Evolutionary conservation across 2,329 filamentous ascomycete genomes (phyloP).

Genomic region (Ustilaginoidea virens): DNA sequence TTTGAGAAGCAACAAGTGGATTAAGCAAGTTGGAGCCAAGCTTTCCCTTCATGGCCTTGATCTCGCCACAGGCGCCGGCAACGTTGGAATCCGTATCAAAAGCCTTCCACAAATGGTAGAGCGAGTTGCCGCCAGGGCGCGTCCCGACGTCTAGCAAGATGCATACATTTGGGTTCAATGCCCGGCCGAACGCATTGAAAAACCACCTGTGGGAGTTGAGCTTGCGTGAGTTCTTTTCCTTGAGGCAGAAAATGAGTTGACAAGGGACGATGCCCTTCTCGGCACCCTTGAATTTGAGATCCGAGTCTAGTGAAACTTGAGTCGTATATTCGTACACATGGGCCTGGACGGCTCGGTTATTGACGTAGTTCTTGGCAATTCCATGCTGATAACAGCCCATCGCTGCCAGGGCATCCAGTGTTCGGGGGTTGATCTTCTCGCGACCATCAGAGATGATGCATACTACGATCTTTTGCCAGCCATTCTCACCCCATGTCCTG

Average conservation of each 20-base stretch:
- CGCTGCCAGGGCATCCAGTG: constrained; percentile 83
- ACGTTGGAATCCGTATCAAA: constrained; percentile 98
- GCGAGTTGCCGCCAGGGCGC: constrained; percentile 68
- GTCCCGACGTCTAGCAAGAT: constrained; percentile 95
- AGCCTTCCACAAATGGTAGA: constrained; percentile 98
- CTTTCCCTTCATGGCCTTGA: constrained; percentile 90
- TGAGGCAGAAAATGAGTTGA: constrained; percentile 96
- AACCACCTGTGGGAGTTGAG: constrained; percentile 98
- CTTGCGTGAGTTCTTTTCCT: constrained; percentile 96
- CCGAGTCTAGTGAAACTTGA: constrained; percentile 87
- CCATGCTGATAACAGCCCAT: constrained; percentile 98
- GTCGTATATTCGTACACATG: constrained; percentile 99
- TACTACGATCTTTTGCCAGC: constrained; percentile 98
- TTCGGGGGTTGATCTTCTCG: constrained; percentile 77
- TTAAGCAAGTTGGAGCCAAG: constrained; percentile 74
- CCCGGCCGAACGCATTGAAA: constrained; percentile 92
- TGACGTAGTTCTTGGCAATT: constrained; percentile 97
- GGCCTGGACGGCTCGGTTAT: constrained; percentile 84
- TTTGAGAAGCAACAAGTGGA: constrained; percentile 88
- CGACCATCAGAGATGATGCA: constrained; percentile 93
- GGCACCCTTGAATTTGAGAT: constrained; percentile 96
- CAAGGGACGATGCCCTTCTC: constrained; percentile 98
- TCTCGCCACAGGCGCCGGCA: constrained; percentile 91
- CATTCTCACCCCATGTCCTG: constrained; percentile 88
- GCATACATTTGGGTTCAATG: constrained; percentile 89